Evolutionary conservation across 169 alveolate genomes (phyloP).

Genomic region (Plasmodium relictum): DNA sequence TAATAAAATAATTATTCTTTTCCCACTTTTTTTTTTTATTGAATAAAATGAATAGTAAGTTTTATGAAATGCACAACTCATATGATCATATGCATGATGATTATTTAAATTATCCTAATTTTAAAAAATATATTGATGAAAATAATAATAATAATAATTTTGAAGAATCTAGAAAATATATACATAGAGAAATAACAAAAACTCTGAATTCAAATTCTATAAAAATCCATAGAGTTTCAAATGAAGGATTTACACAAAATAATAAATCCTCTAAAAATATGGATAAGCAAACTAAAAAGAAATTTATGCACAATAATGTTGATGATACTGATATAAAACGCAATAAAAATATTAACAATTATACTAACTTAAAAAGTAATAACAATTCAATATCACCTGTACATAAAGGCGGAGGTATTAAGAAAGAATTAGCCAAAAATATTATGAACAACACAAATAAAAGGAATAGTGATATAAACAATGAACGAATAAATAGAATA

Average conservation of each 20-base stretch:
- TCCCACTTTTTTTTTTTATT: conserved; percentile 10
- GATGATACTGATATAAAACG: conserved; percentile 6
- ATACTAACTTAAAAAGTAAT: neutral
- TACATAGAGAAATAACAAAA: conserved; percentile 71
- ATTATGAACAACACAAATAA: neutral
- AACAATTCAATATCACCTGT: neutral
- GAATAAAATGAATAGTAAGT: conserved; percentile 32
- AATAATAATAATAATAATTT: conserved; percentile 49
- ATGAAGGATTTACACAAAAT: conserved; percentile 14
- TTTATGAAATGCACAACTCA: conserved; percentile 17
- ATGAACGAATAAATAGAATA: conserved; percentile 9
- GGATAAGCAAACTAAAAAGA: conserved; percentile 20
- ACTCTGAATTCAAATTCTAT: conserved; percentile 67
- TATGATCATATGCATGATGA: conserved; percentile 49
- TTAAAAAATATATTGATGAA: conserved; percentile 39
- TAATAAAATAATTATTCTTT: neutral
- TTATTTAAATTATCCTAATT: conserved; percentile 65
- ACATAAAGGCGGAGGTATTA: neutral
- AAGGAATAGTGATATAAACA: conserved; percentile 29
- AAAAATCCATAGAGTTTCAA: conserved; percentile 13
- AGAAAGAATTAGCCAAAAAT: conserved; percentile 26
- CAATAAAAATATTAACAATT: conserved; percentile 10
- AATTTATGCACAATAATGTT: conserved; percentile 12
- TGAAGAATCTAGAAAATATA: conserved; percentile 75
- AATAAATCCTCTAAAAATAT: conserved; percentile 5